Evolutionary conservation across 768 basidiomycete genomes (phyloP).

Genomic region (Clitopilus hobsonii): DNA sequence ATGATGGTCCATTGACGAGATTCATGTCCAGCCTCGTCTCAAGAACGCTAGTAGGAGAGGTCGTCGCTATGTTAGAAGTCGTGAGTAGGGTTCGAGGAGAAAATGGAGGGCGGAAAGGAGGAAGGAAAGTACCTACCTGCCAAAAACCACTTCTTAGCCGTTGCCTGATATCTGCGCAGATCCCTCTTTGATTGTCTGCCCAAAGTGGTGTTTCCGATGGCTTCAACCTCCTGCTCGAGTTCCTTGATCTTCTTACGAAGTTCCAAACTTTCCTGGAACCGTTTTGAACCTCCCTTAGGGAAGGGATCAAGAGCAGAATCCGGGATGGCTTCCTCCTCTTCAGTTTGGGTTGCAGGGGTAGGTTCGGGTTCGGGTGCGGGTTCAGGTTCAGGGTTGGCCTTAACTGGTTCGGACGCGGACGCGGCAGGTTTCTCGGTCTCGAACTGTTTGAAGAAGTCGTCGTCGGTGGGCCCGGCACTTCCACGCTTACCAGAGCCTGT

Average conservation of each 20-base stretch:
- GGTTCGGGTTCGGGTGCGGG: background rate
- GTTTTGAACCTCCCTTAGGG: constrained; percentile 3
- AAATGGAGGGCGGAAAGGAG: no score
- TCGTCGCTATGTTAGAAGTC: no score
- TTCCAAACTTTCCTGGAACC: constrained; percentile 6
- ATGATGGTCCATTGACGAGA: background rate
- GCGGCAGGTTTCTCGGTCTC: no score
- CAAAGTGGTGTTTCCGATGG: constrained; percentile 1
- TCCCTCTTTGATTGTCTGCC: constrained; percentile 4
- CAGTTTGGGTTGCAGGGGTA: background rate
- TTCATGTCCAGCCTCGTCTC: background rate
- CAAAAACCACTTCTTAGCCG: no score
- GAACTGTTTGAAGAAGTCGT: no score
- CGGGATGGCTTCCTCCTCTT: background rate
- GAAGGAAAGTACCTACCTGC: no score
- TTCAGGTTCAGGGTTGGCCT: background rate
- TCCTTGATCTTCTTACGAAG: constrained; percentile 5
- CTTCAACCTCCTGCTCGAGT: constrained; percentile 1
- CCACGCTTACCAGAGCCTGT: no score
- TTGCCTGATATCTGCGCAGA: background rate
- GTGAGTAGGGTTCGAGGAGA: no score
- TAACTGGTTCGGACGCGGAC: no score
- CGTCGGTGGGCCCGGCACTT: no score
- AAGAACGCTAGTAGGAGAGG: background rate
- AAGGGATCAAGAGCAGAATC: constrained; percentile 3